A percentile compares a stretch with the other conserved stretches of the same genome.
Conservation (phyloP, 805 yeast species). For the Lipomyces spencermartinsiae region DNA sequence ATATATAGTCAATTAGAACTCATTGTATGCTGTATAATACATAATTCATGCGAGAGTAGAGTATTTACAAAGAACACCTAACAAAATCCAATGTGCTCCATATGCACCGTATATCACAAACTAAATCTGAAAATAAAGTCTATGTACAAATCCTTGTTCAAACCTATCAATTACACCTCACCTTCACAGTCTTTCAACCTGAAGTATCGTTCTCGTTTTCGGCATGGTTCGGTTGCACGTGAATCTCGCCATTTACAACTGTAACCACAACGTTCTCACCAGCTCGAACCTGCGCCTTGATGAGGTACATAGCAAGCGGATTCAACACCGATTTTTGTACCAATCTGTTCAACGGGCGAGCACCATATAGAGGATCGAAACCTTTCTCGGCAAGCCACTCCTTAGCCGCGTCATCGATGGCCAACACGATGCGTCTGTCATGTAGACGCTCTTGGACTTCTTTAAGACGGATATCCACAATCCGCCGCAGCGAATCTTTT, state of each 20-base stretch:
- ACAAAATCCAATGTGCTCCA: background rate
- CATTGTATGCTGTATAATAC: background rate
- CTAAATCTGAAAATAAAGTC: background rate
- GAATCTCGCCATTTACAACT: conserved; percentile 54
- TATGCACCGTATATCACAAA: background rate
- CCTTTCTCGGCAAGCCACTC: conserved; percentile 83
- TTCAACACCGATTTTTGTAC: conserved; percentile 84
- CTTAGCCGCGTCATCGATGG: conserved; percentile 67
- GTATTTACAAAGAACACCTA: background rate
- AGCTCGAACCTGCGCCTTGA: conserved; percentile 75
- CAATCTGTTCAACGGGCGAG: conserved; percentile 91
- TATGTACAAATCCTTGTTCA: conserved; percentile 10
- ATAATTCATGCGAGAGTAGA: conserved; percentile 1
- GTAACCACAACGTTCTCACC: conserved; percentile 62
- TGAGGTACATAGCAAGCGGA: conserved; percentile 80
- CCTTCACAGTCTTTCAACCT: background rate
- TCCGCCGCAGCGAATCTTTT: conserved; percentile 71
- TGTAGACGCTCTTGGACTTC: conserved; percentile 81
- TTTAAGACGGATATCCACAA: conserved; percentile 80
- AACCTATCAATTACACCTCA: background rate
- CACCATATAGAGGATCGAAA: conserved; percentile 91
- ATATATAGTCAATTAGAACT: background rate
- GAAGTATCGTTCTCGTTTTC: conserved; percentile 7
- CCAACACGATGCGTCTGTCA: conserved; percentile 74
- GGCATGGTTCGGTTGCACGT: conserved; percentile 55